Evolutionary conservation across 2,329 filamentous ascomycete species (phyloP), one percentile per base, ranked within the genome.

Genomic region (Trichoderma pleuroti): DNA sequence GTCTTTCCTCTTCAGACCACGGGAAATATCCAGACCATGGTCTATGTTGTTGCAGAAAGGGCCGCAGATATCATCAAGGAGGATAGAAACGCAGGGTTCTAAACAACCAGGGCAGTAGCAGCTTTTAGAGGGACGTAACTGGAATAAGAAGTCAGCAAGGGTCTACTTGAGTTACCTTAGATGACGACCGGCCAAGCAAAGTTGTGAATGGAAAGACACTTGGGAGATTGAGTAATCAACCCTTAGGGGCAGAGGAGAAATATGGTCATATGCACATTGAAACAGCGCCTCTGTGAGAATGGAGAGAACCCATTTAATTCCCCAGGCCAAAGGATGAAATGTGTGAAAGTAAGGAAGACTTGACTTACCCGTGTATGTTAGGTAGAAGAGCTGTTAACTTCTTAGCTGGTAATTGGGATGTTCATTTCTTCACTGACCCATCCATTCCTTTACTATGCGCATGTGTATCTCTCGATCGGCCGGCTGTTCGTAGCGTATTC

Each of bases 1-100:
- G 78, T 85, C 46, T 81, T 85, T 36, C 84, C 84, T 9, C 74
- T 85, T 49, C 78, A 83, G 56, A 82, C 82, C 2, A 72, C 76
- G 11, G 80, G 79, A 3, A 81, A 82, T 71, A 76, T 79, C 32
- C 75, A 76, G 46, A 76, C 74, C 28, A 75, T 75, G 3, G 77
- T 79, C 0, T 78, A 78, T 70, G 74, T 73, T 6, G 75, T 78
- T 24, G 77, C 75, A 10, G 84, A 86, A 76, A 85, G 83, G 77
- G 83, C 76, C 10, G 78, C 78, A 4, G 78, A 80, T 66, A 56
- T 81, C 1, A 79, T 81, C 67, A 80, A 80, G 63, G 73, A 68
- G 26, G 70, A 71, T 56, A 52, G 63, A 54, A 68, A 36, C 28
- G 21, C 12, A 5, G n/a, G 21, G 11, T n/a, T 46, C 32, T 62